Evolutionary conservation across 2,329 filamentous ascomycete species (phyloP), one percentile per base, ranked within the genome.

Genomic region (Kalaharituber pfeilii): DNA sequence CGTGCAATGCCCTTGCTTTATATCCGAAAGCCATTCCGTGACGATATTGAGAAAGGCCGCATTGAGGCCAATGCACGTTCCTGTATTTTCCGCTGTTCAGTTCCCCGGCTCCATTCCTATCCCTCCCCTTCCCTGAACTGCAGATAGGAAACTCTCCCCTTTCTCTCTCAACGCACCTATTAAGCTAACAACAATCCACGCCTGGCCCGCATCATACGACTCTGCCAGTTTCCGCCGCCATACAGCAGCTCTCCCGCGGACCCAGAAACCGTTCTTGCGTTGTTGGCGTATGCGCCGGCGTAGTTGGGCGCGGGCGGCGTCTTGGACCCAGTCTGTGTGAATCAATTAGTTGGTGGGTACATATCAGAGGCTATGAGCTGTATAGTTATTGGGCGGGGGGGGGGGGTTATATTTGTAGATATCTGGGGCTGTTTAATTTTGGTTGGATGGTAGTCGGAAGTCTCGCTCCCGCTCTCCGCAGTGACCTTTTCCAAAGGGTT

Each of bases 151-250:
- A 51, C 9, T 33, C 18, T 18, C 26, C 30, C 18, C 22, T 11
- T 28, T 22, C 13, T 27, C 42, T 55, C 45, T 8, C n/a, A 49
- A 60, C 55, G 59, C 60, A 69, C 68, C 85, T 54, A 98, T 89
- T 58, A 98, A 74, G 22, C 86, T 96, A 54, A 98, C 84, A 50
- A 98, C 91, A 56, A 98, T 88, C 91, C 91, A 98, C 22, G 86
- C 89, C 70, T 98, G 91, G 2, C 86, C 91, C 9, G 91, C 91
- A 69, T 96, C 88, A 68, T 96, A 98, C 27, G 84, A 84, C 67
- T 91, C 85, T 71, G 78, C 80, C 29, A 94, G 69, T 64, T 81
- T 84, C 58, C 85, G 78, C 66, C 85, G 76, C 87, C 88, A 96
- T 56, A 82, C 83, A 53, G 71, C 71, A 58, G 81, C 79, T 29